phyloP scores from a whole-genome alignment of 2,329 filamentous ascomycete genomes.

The Calonectria pseudoturangicola region DNA sequence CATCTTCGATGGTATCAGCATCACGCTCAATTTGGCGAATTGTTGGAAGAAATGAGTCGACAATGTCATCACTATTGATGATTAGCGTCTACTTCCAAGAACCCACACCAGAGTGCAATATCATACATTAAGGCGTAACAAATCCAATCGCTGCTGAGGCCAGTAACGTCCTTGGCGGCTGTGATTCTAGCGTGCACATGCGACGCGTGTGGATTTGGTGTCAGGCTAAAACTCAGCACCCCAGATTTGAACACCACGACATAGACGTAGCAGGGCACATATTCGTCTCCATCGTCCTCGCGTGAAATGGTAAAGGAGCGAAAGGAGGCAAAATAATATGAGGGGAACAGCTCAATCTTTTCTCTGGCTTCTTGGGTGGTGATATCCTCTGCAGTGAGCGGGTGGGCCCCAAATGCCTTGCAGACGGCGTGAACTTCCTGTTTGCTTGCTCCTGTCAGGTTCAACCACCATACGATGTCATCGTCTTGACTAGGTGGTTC shows the following conservation, averaged over 20 bases:
- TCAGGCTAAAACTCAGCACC: conserved; percentile 94
- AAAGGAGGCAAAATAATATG: conserved; percentile 99
- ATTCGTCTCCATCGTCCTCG: conserved; percentile 86
- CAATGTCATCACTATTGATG: conserved; percentile 87
- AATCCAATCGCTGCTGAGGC: conserved; percentile 97
- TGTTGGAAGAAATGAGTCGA: conserved; percentile 95
- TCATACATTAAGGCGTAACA: conserved; percentile 96
- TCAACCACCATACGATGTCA: conserved; percentile 97
- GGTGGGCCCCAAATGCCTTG: conserved; percentile 96
- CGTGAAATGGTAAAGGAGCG: conserved; percentile 89
- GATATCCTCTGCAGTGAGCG: conserved; percentile 96
- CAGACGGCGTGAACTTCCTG: conserved; percentile 92
- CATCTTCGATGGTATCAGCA: conserved; percentile 94
- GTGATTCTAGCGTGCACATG: conserved; percentile 94
- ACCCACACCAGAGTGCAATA: too few relatives aligned
- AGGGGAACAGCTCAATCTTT: conserved; percentile 97
- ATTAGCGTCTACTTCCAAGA: conserved; percentile 46
- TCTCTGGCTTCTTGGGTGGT: conserved; percentile 95
- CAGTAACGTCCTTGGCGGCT: conserved; percentile 94
- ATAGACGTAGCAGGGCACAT: conserved; percentile 96
- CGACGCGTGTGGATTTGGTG: conserved; percentile 87
- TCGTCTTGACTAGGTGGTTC: conserved; percentile 75
- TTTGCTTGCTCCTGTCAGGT: conserved; percentile 91
- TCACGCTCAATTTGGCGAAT: conserved; percentile 91
- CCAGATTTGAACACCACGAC: conserved; percentile 97